Conservation (phyloP, 2,329 filamentous ascomycete genomes). For the Aspergillus ochraceus region DNA sequence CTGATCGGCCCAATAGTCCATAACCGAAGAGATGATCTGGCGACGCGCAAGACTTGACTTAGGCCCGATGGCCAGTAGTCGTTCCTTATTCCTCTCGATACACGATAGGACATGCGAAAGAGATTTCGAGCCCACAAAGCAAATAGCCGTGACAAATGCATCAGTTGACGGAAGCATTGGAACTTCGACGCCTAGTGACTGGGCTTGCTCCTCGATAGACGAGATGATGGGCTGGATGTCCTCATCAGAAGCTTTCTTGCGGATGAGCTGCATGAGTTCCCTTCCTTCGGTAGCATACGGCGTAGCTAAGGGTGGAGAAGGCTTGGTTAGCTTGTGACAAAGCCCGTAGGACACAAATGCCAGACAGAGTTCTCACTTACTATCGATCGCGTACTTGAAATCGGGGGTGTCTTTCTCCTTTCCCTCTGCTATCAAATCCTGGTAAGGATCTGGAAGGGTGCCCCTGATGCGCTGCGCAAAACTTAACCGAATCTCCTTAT, state of each 20-base stretch:
- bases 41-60: conserved; percentile 73
- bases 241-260: conserved; percentile 80
- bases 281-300: conserved; percentile 84
- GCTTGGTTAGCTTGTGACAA: neutral
- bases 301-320: conserved; percentile 53
- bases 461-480: conserved; percentile 96
- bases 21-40: conserved; percentile 87
- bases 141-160: conserved; percentile 89
- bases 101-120: conserved; percentile 93
- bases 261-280: conserved; percentile 75
- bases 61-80: conserved; percentile 75
- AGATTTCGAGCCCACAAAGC: conserved; percentile 91
- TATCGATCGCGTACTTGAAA: conserved; percentile 81
- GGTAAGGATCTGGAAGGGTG: conserved; percentile 82
- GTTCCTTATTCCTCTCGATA: conserved; percentile 91
- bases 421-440: conserved; percentile 74
- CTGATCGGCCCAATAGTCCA: conserved; percentile 90
- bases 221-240: conserved; percentile 82
- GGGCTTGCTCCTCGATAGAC: conserved; percentile 76
- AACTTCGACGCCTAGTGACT: conserved; percentile 66
- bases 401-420: conserved; percentile 96
- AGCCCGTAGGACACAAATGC: neutral
- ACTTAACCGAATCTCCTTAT: conserved; percentile 95
- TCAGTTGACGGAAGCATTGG: conserved; percentile 85
- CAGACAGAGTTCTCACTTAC: conserved; percentile 50